These are phyloP conservation scores for Fusarium xyrophilum DNA, from an alignment of 2,329 filamentous ascomycete species.

Conservation along the genomic window DNA sequence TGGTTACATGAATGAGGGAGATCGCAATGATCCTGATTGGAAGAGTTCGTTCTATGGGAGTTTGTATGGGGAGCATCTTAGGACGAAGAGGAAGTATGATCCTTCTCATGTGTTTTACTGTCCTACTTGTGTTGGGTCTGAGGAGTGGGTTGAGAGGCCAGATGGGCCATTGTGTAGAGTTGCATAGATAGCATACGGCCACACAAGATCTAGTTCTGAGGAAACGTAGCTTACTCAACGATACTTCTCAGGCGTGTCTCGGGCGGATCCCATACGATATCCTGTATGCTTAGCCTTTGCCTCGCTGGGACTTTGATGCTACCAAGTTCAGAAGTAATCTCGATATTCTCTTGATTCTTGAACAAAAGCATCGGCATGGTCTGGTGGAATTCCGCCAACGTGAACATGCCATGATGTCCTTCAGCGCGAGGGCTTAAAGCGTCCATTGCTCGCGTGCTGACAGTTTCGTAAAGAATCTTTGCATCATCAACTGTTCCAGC, in stretches of 20 bases:
- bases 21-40: slow-evolving; percentile 25
- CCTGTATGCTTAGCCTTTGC: background rate
- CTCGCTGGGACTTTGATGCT: background rate
- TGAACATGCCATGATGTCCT: rapidly evolving
- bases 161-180: slow-evolving; percentile 17
- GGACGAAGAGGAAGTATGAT: slow-evolving; percentile 23
- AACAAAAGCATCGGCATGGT: background rate
- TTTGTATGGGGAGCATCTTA: slow-evolving; percentile 3
- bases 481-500: slow-evolving; percentile 4
- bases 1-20: slow-evolving; percentile 24
- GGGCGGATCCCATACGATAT: slow-evolving; percentile 10
- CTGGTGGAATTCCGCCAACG: rapidly evolving
- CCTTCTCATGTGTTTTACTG: slow-evolving; percentile 25
- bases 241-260: background rate
- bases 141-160: slow-evolving; percentile 8
- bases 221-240: background rate
- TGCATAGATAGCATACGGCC: background rate
- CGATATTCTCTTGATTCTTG: background rate
- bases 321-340: background rate
- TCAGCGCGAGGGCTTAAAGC: background rate
- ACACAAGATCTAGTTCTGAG: background rate
- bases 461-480: background rate
- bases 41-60: slow-evolving; percentile 10
- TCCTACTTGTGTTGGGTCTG: slow-evolving; percentile 27
- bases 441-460: slow-evolving; percentile 4